A percentile compares a stretch with the other conserved stretches of the same genome.
Evolutionary conservation across 345 rosid species (phyloP).

Genomic region (Laguncularia racemosa): DNA sequence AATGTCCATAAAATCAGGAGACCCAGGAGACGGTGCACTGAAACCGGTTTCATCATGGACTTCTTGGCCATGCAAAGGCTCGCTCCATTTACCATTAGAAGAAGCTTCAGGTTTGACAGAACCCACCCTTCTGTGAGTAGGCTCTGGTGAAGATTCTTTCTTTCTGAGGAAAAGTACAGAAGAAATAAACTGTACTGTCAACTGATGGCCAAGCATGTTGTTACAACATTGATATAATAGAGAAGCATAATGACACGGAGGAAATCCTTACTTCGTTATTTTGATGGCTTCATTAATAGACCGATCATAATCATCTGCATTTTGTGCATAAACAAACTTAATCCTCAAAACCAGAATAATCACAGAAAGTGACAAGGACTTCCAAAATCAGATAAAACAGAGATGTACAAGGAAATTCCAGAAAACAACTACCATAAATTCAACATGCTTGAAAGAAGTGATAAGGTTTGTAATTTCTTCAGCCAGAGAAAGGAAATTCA

Average conservation of each 20-base stretch:
- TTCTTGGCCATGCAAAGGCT: constrained; percentile 24
- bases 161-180: constrained; percentile 34
- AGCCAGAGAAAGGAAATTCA: too few species aligned
- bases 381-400: background rate
- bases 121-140: constrained; percentile 53
- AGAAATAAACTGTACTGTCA: background rate
- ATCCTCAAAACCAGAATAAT: constrained; percentile 1
- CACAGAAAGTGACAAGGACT: background rate
- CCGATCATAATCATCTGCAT: constrained; percentile 96
- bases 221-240: background rate
- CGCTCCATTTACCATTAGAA: constrained; percentile 58
- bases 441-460: too few species aligned
- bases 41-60: constrained; percentile 35
- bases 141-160: constrained; percentile 86
- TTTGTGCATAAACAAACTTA: background rate
- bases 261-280: constrained; percentile 64
- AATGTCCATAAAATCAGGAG: constrained; percentile 59
- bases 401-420: too few species aligned
- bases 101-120: constrained; percentile 56
- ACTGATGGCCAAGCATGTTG: background rate
- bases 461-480: too few species aligned
- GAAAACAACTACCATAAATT: too few species aligned
- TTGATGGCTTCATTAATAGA: constrained; percentile 98
- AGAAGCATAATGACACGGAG: background rate
- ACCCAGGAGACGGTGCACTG: constrained; percentile 42